Evolutionary conservation across 2,329 filamentous ascomycete species (phyloP), one percentile per base, ranked within the genome.

Genomic region (Xylaria sp.): DNA sequence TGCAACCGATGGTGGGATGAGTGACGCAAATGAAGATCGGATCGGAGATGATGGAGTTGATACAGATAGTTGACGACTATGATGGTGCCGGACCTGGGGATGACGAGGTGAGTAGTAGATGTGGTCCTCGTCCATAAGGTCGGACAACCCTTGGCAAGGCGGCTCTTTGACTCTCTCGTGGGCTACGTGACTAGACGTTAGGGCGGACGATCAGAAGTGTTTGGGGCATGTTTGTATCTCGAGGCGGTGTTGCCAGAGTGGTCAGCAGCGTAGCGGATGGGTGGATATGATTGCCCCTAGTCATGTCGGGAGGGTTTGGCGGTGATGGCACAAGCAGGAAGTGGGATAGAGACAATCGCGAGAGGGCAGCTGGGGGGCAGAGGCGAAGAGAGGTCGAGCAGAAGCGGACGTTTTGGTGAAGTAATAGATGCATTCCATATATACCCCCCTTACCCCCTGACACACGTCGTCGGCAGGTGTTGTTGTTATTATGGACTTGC

Each of bases 311-410:
- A n/a, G 46, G 39, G 46, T 30, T 18, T 46, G 54, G 13, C 42
- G 55, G 18, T 37, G 44, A 65, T 63, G 59, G 63, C 58, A 59
- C 58, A 57, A 61, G 53, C 16, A 52, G 48, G 54, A 47, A 47
- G 16, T 42, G 18, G 51, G 9, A 51, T 48, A 46, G 30, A 13
- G 37, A 44, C 16, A 39, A 19, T 13, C 2, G 7, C 47, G 11
- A 8, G 18, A 23, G 19, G 6, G 11, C 19, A 35, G 30, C 13
- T n/a, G 10, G 49, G 4, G 4, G 13, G 49, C 11, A 50, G 19
- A 50, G 19, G 18, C 19, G 30, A 23, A 50, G 48, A 3, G 19
- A 23, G 47, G 11, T 50, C 48, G 18, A 13, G 37, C 5, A 42
- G 37, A 9, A 42, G 9, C 13, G 7, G 7, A 18, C 11, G 7